Base-by-base conservation (phyloP, 148 eudicot genomes). In the Pouteria glomerata region DNA sequence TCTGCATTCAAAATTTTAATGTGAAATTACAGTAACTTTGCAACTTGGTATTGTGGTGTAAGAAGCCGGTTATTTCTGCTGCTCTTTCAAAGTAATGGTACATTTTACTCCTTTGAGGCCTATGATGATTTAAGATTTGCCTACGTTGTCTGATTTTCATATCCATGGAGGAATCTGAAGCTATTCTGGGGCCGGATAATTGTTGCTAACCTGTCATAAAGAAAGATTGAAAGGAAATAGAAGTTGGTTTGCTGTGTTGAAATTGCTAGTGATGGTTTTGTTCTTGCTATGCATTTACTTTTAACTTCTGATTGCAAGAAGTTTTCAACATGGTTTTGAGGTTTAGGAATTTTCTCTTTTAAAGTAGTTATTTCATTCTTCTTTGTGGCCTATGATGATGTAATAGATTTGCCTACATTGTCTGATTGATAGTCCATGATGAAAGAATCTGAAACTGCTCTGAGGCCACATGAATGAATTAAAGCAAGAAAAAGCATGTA, bases 81-180 rank as follows among this genome's bases (percentile, higher is more conserved):
- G 11, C 48, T n/a, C 4, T 8, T 60, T 44, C 13, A 57, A 26
- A 57, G 19, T 57, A 29, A 57, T 26, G 61, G 6, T 27, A 6
- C 13, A 16, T 4, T 53, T 2, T 33, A 1, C 26, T 29, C 37
- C 23, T 16, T 27, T 66, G 53, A 15, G 69, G 66, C 66, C 66
- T 62, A 62, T 62, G 66, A 62, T 62, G 66, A 55, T 39, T 21
- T 55, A 55, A 55, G 15, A 31, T 70, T 77, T 74, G 86, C 82
- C 77, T 83, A 78, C 84, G 72, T 83, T 78, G 80, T 73, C 70
- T 75, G 79, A 78, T 51, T 23, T 16, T 29, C n/a, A 30, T 6
- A 48, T 3, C 55, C 60, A 60, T 35, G 16, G 42, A 64, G 53
- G 45, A 52, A 41, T 27, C 41, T 10, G 57, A 11, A 47, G 16